Percentiles rank a stretch among this genome's conserved stretches.
Conservation (phyloP, 257 asterid genomes). For the Prunella vulgaris region DNA sequence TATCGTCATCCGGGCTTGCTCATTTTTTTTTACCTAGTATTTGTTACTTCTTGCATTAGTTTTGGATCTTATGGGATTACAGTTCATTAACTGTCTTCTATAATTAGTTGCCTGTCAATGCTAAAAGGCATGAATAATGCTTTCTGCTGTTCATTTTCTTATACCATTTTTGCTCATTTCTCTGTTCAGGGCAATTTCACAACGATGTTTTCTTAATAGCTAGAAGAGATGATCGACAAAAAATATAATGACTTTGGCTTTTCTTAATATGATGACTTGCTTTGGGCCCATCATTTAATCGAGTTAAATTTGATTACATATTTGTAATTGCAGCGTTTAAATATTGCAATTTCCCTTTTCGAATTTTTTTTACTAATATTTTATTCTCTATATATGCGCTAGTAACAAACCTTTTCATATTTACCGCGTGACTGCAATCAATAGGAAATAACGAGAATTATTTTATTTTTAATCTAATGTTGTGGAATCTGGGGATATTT, state of each 20-base stretch:
- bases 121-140: conserved; percentile 1
- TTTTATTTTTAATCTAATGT: too few species aligned
- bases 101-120: neutral
- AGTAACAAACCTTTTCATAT: neutral
- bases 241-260: neutral
- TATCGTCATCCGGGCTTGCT: neutral
- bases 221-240: neutral
- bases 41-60: neutral
- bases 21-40: neutral
- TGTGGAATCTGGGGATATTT: neutral
- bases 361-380: neutral
- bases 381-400: neutral
- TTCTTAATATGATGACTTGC: neutral
- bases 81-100: neutral
- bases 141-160: neutral
- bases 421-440: neutral
- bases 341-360: too few species aligned
- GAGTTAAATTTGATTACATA: too few species aligned
- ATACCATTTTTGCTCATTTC: neutral
- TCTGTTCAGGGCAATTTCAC: neutral
- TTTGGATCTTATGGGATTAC: neutral
- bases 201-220: neutral
- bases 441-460: neutral
- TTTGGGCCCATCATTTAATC: too few species aligned
- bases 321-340: too few species aligned